Evolutionary conservation across 2,329 filamentous ascomycete genomes (phyloP), one percentile per base, ranked within the genome.

Genomic region (Claviceps citrina): DNA sequence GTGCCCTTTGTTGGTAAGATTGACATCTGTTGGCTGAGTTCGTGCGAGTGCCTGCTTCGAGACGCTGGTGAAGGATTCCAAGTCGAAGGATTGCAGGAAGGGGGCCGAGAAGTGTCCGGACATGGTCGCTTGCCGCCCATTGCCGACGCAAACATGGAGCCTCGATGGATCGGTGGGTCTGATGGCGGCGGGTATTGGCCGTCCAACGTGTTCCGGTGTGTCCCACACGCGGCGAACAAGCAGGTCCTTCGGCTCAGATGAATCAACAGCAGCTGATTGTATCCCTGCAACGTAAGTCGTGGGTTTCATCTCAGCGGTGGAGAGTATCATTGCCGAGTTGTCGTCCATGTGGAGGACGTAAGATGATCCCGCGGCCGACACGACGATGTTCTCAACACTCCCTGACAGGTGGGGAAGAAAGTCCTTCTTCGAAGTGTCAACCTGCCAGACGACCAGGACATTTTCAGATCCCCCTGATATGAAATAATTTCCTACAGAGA

Each of bases 391-490:
- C 55, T 91, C 81, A 27, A 98, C 82, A 20, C 78, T 76, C 5
- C 85, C 83, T 19, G 83, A 81, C 42, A 98, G 69, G 69, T 96
- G 86, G n/a, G 91, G 91, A 22, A 98, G 65, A 53, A 80, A 84
- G 54, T 91, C 81, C 52, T 76, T 77, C 55, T 80, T 80, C 46
- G 78, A 78, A 0, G 89, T 95, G 49, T 93, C 84, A 42, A 95
- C 67, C 60, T 98, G 91, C 87, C 87, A 96, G 25, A 95, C 66
- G 7, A 94, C 84, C 31, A 98, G 67, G 16, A 85, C 82, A 7
- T 85, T 87, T 61, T 98, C 91, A 18, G 78, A 76, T 25, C 91
- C 91, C 54, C 91, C 91, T 42, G 91, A 96, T 39, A 98, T 79
- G 43, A 98, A 63, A 58, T 98, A 98, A 55, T 94, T 86, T 38